Evolutionary conservation across 257 asterid genomes (phyloP).

Genomic region (Nicotiana knightiana): DNA sequence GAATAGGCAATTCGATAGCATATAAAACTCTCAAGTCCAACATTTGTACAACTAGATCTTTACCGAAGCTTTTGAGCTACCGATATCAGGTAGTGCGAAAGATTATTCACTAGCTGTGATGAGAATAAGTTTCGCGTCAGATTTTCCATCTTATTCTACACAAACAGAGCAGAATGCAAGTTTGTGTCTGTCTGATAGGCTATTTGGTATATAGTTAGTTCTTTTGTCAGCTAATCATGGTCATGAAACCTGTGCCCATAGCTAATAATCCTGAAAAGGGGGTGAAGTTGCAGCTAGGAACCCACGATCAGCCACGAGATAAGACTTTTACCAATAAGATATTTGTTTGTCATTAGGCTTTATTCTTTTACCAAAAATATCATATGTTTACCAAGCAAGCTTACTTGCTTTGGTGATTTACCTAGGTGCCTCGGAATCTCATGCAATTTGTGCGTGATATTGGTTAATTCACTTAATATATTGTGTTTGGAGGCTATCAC

Average conservation of each 20-base stretch:
- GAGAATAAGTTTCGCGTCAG: not conserved
- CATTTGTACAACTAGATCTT: not conserved
- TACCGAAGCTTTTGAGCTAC: not conserved
- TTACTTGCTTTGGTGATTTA: not conserved
- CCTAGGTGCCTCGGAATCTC: conserved; percentile 38
- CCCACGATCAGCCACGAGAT: not conserved
- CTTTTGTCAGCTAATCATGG: not conserved
- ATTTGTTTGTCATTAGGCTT: not conserved
- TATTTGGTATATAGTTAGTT: not conserved
- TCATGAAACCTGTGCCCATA: not conserved
- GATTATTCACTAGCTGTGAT: not conserved
- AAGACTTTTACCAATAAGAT: not conserved
- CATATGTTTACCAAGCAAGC: not conserved
- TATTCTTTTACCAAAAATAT: not conserved
- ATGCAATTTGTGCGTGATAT: conserved; percentile 31
- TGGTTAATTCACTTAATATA: conserved; percentile 20
- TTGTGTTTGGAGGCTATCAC: conserved; percentile 24
- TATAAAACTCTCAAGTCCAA: not conserved
- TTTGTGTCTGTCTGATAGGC: not conserved
- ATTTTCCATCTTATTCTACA: not conserved
- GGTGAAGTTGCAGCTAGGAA: not conserved
- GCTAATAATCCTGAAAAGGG: conserved; percentile 7
- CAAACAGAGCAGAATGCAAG: not conserved
- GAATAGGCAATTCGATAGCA: not conserved
- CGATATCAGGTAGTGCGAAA: not conserved